Conservation (phyloP, 139 green algal species). For the Prasinococcaceae sp. region DNA sequence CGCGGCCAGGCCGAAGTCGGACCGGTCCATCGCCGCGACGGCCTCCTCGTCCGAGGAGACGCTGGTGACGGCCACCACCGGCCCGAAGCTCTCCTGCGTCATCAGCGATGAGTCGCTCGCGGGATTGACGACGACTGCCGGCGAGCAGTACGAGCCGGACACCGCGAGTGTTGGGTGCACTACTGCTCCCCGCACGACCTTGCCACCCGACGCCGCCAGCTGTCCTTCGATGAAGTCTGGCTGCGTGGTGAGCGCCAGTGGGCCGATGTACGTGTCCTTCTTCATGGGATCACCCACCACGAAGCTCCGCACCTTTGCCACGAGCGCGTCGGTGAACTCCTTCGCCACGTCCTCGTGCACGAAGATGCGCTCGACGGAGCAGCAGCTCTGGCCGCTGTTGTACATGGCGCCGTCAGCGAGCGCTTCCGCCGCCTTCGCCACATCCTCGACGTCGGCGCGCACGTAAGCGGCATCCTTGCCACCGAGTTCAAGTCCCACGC, state of each 20-base stretch:
- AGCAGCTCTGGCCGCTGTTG: slow-evolving; percentile 22
- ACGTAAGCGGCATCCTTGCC: slow-evolving; percentile 23
- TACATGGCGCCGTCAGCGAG: slow-evolving; percentile 21
- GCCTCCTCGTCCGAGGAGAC: slow-evolving; percentile 16
- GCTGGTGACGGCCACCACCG: slow-evolving; percentile 14
- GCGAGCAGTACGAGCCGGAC: no score
- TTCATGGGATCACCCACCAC: slow-evolving; percentile 17
- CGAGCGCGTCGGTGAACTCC: slow-evolving; percentile 10
- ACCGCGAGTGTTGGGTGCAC: no score
- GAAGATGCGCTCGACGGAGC: slow-evolving; percentile 21
- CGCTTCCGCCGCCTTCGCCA: slow-evolving; percentile 2
- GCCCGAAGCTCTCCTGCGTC: slow-evolving; percentile 19
- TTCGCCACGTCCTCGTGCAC: slow-evolving; percentile 10
- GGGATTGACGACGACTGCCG: no score
- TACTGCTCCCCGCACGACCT: no score
- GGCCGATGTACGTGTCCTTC: slow-evolving; percentile 17
- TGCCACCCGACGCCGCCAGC: no score
- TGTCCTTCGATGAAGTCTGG: slow-evolving; percentile 1
- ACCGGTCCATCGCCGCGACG: slow-evolving; percentile 16
- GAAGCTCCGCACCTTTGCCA: slow-evolving; percentile 4
- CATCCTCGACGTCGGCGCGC: slow-evolving; percentile 12
- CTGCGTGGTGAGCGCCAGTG: slow-evolving; percentile 4
- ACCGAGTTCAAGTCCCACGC: slow-evolving; percentile 19
- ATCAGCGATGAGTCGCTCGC: no score
- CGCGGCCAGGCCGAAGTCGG: slow-evolving; percentile 21